These are phyloP conservation scores for Martiniozyma abietophila DNA, from an alignment of 805 yeast genomes.

Conservation along the genomic window DNA sequence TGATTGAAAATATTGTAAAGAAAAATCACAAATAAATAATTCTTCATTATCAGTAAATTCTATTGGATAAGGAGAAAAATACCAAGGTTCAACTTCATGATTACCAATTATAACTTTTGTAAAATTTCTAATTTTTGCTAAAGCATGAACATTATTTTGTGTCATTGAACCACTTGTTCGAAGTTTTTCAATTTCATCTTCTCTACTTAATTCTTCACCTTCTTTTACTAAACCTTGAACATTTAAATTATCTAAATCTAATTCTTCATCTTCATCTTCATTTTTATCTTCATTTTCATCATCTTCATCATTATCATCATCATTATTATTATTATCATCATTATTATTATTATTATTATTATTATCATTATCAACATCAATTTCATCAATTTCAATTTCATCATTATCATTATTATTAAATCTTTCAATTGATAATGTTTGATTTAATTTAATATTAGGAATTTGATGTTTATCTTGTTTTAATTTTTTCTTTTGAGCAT, in stretches of 20 bases:
- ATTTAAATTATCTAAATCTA: slow-evolving; percentile 77
- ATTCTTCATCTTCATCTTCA: slow-evolving; percentile 42
- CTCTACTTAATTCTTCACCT: slow-evolving; percentile 69
- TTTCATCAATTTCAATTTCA: neutral
- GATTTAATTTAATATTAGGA: slow-evolving; percentile 12
- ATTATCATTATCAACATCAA: neutral
- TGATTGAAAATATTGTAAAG: slow-evolving; percentile 82
- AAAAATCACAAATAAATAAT: slow-evolving; percentile 84
- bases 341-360: no score
- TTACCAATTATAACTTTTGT: slow-evolving; percentile 75
- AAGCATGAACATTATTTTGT: slow-evolving; percentile 71
- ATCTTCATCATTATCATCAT: neutral
- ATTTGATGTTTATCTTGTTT: slow-evolving; percentile 2
- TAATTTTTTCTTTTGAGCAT: slow-evolving; percentile 12
- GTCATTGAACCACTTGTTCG: slow-evolving; percentile 98
- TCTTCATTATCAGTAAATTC: slow-evolving; percentile 86
- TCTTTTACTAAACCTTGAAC: slow-evolving; percentile 68
- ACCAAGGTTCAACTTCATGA: slow-evolving; percentile 96
- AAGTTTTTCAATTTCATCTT: slow-evolving; percentile 85
- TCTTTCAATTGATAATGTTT: slow-evolving; percentile 5
- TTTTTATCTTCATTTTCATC: slow-evolving; percentile 8
- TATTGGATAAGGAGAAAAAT: slow-evolving; percentile 93
- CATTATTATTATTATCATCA: neutral
- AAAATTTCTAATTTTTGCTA: slow-evolving; percentile 84
- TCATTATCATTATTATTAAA: no score